Base-by-base conservation (phyloP, 805 yeast species). In the Torulaspora microellipsoides region DNA sequence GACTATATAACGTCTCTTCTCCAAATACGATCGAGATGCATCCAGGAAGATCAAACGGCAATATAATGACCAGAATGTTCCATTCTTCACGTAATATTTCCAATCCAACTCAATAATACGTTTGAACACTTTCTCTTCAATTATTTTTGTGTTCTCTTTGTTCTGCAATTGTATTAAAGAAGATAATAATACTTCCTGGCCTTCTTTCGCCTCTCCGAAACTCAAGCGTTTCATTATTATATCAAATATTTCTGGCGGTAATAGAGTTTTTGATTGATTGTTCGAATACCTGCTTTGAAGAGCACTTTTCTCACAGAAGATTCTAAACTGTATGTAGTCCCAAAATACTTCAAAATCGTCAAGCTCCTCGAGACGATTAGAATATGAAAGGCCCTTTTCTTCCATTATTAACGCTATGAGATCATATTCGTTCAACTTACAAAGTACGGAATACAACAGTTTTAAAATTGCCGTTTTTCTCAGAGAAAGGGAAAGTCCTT, bases 261-360 rank as follows among this genome's bases (percentile, higher is more conserved):
- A 14, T 3, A 50, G 15, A 4, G 30, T 10, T 4, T 29, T 20
- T 1, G 40, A 32, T 8, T 38, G 27, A 4, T 45, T n/a, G 10
- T 32, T 38, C 11, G 47, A 47, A 37, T 55, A 56, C 35, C 60
- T 43, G 30, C 60, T 55, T 17, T 46, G 47, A 2, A 43, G 15
- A 1, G 25, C 8, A 13, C 51, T 43, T 15, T 44, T 54, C 15
- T 42, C 15, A 12, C 52, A 29, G 34, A 63, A 63, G 12, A 53
- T 36, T 29, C 49, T 43, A 38, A 49, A 58, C 27, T 60, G 60
- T n/a, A 63, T 45, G 38, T 49, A 56, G 39, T 63, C 67, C 58
- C 61, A 55, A 43, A 63, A 62, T 12, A 60, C 14, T 29, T 57
- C 58, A 38, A 58, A 62, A 36, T 58, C 60, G 20, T 60, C 60